Evolutionary conservation across 495 filamentous ascomycete species (phyloP).

Genomic region (Cercophora samala): DNA sequence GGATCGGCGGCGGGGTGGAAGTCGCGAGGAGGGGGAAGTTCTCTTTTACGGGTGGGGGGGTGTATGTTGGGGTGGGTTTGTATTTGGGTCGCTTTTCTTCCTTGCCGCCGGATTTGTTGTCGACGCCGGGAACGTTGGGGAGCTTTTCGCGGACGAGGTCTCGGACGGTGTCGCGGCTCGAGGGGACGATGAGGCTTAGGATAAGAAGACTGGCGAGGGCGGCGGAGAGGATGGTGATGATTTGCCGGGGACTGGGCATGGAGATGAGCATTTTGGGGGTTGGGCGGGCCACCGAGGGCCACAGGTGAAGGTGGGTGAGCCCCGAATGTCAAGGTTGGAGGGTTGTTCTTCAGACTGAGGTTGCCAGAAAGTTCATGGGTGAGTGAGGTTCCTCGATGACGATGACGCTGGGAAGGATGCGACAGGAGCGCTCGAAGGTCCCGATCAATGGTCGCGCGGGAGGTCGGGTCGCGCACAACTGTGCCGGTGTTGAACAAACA

Average conservation of each 20-base stretch:
- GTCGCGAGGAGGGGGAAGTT: conserved; percentile 40
- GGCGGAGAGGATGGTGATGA: conserved; percentile 7
- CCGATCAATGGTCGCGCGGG: background rate
- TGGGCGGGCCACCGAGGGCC: background rate
- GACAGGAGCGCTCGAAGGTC: background rate
- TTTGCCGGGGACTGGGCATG: conserved; percentile 10
- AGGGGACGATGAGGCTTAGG: conserved; percentile 3
- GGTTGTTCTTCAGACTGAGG: background rate
- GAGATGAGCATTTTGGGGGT: conserved; percentile 7
- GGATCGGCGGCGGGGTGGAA: conserved; percentile 40
- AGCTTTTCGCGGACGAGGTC: background rate
- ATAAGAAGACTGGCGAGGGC: background rate
- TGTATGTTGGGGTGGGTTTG: conserved; percentile 35
- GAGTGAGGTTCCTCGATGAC: background rate
- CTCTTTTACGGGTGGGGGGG: conserved; percentile 36
- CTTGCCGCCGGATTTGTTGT: background rate
- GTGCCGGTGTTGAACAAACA: background rate
- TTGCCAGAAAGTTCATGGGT: background rate
- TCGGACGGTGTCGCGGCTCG: conserved; percentile 1
- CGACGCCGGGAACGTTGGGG: background rate
- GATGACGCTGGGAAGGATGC: background rate
- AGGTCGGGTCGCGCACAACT: no score
- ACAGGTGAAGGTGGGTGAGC: background rate
- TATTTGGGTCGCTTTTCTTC: conserved; percentile 26
- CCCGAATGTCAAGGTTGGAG: no score